Evolutionary conservation across 306 rosid genomes (phyloP), one percentile per base, ranked within the genome.

Genomic region (Acmispon strigosus): DNA sequence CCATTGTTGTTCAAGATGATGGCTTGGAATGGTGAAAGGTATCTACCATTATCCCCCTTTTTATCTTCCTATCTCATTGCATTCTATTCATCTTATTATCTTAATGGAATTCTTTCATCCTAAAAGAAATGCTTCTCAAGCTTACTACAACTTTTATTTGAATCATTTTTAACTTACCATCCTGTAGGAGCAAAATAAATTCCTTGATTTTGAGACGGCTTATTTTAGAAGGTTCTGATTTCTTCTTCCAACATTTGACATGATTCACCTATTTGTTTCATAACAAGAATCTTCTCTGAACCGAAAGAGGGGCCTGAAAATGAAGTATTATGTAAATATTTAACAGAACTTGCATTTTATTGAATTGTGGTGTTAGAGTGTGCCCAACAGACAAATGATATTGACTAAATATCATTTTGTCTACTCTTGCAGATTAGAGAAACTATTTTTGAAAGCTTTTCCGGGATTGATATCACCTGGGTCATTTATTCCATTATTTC

Each of bases 1-100:
- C 98, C 98, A 8, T 79, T 94, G 86, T 61, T 94, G 84, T 84
- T 94, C 70, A 94, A 94, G 87, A 83, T 94, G 88, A 85, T 90
- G 36, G 96, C 92, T 12, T 94, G 97, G 98, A 86, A 94, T 80
- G 95, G 91, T 49, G 92, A 90, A 80, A 89, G 84, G 97, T 94
- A 76, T 78, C 83, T 70, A 69, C 22, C 57, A 44, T 42, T 44
- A 14, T 18, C 13, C 12, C 13, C 10, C 42, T 17, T 54, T 15
- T 29, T 24, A 9, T 66, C 14, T 16, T 43, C 12, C 7, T 69
- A 24, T 39, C 48, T 53, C 5, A 54, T 42, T 70, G 14, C 14
- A 6, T 41, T 41, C 29, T 39, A 5, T 68, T 27, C 32, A 20
- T 54, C 16, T 19, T 69, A 8, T 51, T 53, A 39, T 69, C 52